A percentile compares a stretch with the other conserved stretches of the same genome.
These are phyloP conservation scores for Saturnispora besseyi DNA, from an alignment of 805 yeast species.

Conservation along the genomic window DNA sequence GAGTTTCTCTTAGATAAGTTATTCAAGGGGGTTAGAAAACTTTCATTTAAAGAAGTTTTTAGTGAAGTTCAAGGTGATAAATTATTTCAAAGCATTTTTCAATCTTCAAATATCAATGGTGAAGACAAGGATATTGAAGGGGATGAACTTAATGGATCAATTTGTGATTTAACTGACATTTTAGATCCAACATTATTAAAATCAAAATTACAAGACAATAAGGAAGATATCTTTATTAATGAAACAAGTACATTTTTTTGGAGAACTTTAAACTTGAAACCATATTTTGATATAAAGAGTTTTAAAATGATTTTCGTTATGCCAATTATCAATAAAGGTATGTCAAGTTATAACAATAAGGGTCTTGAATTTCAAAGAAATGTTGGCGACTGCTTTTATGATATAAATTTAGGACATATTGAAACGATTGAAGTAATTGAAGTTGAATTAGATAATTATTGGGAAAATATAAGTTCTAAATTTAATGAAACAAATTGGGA, in stretches of 20 bases:
- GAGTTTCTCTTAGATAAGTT: constrained; percentile 1
- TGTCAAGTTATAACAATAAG: constrained; percentile 24
- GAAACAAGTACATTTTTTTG: constrained; percentile 43
- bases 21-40: constrained; percentile 3
- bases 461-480: not conserved
- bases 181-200: constrained; percentile 29
- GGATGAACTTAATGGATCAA: not conserved
- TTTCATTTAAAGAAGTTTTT: constrained; percentile 5
- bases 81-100: not conserved
- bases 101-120: not conserved
- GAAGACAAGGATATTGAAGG: not conserved
- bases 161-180: constrained; percentile 1
- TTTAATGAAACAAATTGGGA: not conserved
- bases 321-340: constrained; percentile 15
- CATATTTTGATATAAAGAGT: constrained; percentile 40
- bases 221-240: constrained; percentile 36
- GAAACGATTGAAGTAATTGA: constrained; percentile 14
- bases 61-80: not conserved
- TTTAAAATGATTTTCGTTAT: constrained; percentile 42
- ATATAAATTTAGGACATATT: constrained; percentile 39
- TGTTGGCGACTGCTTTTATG: constrained; percentile 36
- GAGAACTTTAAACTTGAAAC: constrained; percentile 51
- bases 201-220: constrained; percentile 12
- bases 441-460: constrained; percentile 11
- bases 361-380: constrained; percentile 31